Base-by-base conservation (phyloP, 129 eudicot genomes). In the Logfia minima region DNA sequence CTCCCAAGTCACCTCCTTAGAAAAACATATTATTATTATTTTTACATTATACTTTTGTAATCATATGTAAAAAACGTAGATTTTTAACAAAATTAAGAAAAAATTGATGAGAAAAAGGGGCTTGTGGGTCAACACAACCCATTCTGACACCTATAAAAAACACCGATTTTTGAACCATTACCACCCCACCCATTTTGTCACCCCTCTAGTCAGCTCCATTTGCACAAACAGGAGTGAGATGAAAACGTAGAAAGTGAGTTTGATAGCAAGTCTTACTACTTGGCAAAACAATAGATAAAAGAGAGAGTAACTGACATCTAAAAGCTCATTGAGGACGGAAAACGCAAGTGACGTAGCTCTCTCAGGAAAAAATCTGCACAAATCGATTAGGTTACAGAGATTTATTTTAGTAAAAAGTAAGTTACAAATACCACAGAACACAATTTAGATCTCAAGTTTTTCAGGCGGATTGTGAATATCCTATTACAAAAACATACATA, bases 281-380 rank as follows among this genome's bases (percentile, higher is more conserved):
- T 45, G 14, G 37, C 35, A 22, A 7, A 8, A 32, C 29, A 62
- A 21, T 8, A 10, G 71, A 62, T 79, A 28, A 28, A 8, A 60
- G 18, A 64, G 39, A 23, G 31, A 74, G 37, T 29, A 39, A 83
- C 90, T 71, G 16, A 93, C 98, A 97, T 93, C 82, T 60, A 88
- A 83, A 82, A 93, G 97, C 81, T 90, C 92, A 79, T 70, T 77
- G 77, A 93, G 88, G 41, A 93, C 82, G 26, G 90, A 81, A 79
- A 90, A 90, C 8, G 98, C 96, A 71, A 90, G 83, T 39, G 96
- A 87, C 5, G 97, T 87, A 78, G 97, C 97, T 83, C 84, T 88
- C 76, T 88, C 92, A 6, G 96, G 92, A 45, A 88, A 78, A 80
- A 86, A 87, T 67, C 98, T 90, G 95, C 89, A 88, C 66, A 43